Conservation (phyloP, 176 grass and related monocot species). For the Musa acuminata region DNA sequence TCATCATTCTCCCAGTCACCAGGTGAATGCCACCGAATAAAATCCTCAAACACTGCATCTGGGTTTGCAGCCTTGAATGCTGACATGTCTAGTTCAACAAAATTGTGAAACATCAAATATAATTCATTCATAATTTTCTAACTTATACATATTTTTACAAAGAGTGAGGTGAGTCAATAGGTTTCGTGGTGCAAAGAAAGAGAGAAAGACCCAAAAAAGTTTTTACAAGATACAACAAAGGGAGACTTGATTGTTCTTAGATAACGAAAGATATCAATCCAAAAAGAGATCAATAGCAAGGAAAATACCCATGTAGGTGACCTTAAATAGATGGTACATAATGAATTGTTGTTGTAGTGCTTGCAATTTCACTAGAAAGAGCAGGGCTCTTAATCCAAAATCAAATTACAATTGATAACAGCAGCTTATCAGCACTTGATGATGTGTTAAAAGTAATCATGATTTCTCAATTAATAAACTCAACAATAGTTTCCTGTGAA, state of each 20-base stretch:
- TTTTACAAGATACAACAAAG: not conserved
- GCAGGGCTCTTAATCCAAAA: not conserved
- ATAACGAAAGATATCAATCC: not conserved
- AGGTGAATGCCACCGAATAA: conserved; percentile 97
- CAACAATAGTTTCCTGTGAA: not conserved
- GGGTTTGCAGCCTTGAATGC: conserved; percentile 99
- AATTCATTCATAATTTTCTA: not conserved
- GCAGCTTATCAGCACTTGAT: not conserved
- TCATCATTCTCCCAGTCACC: conserved; percentile 74
- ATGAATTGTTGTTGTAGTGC: not conserved
- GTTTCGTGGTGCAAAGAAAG: not conserved
- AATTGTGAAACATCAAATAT: not conserved
- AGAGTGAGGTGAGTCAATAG: not conserved
- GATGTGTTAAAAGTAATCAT: not conserved
- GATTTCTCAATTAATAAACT: not conserved
- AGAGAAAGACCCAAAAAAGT: not conserved
- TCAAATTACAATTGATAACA: not conserved
- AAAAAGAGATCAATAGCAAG: not conserved
- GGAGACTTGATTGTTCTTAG: too few relatives aligned
- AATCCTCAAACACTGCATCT: conserved; percentile 92
- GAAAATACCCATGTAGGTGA: not conserved
- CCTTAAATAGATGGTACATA: not conserved
- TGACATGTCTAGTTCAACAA: conserved; percentile 71
- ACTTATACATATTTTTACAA: not conserved
- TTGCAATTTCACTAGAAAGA: not conserved